Conservation (phyloP, 805 yeast genomes). For the Lachancea dasiensis region DNA sequence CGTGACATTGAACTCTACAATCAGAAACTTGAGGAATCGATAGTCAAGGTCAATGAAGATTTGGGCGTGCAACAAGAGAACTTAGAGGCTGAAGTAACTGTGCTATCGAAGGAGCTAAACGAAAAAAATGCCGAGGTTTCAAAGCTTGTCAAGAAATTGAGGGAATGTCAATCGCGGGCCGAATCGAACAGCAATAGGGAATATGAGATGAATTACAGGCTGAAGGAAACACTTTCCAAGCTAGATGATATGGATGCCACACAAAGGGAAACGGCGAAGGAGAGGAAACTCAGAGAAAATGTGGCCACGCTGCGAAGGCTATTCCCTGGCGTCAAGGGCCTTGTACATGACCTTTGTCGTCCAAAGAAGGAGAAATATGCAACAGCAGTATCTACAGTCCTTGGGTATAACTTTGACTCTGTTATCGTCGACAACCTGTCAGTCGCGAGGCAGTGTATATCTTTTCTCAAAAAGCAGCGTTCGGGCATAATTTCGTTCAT, state of each 20-base stretch:
- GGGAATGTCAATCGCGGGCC: conserved; percentile 35
- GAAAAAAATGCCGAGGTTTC: conserved; percentile 32
- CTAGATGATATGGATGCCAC: conserved; percentile 71
- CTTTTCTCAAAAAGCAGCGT: conserved; percentile 75
- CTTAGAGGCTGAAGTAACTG: conserved; percentile 28
- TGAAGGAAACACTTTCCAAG: conserved; percentile 52
- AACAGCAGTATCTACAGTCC: conserved; percentile 63
- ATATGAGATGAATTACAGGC: conserved; percentile 52
- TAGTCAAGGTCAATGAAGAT: conserved; percentile 31
- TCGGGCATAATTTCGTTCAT: conserved; percentile 82
- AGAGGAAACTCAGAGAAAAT: conserved; percentile 65
- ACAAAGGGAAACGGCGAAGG: conserved; percentile 69
- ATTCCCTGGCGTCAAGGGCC: conserved; percentile 82
- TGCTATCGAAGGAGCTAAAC: conserved; percentile 33
- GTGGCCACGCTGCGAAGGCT: conserved; percentile 60
- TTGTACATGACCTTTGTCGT: conserved; percentile 70
- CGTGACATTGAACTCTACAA: conserved; percentile 35
- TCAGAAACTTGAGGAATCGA: conserved; percentile 34
- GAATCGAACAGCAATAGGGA: conserved; percentile 43
- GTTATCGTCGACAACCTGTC: conserved; percentile 70
- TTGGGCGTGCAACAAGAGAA: conserved; percentile 32
- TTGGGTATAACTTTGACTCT: conserved; percentile 78
- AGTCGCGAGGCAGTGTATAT: conserved; percentile 71
- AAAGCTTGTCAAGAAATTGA: conserved; percentile 31
- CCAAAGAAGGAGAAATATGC: conserved; percentile 72